Base-by-base conservation (phyloP, 768 basidiomycete species). In the Symmetrospora coprosmae region DNA sequence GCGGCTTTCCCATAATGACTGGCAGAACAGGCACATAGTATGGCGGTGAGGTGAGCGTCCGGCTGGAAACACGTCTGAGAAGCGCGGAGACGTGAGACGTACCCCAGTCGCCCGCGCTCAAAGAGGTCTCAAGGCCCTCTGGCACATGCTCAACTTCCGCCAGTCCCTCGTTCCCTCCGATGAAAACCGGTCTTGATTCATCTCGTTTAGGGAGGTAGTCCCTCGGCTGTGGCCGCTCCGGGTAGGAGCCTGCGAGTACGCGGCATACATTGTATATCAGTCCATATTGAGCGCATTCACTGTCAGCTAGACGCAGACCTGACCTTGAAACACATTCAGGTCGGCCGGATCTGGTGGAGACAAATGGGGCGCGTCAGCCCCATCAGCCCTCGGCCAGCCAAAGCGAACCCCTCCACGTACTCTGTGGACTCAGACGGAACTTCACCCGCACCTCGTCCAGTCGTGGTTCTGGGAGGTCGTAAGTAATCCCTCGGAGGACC, bases 81-180 rank as follows among this genome's bases (percentile, higher is more conserved):
- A n/a, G n/a, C n/a, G n/a, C n/a, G n/a, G n/a, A n/a, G n/a, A n/a
- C 1, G 30, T 23, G 8, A 35, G 25, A 16, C 60, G 33, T 27
- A 65, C 66, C 66, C 45, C 61, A 30, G 30, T 67, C 64, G 0
- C 67, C 65, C 4, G 60, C 27, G 34, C 65, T 59, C 23, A 68
- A 47, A 27, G 37, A 35, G 17, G 19, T 47, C 47, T 66, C 65
- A 1, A 64, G 61, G 30, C 64, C 62, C 27, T 63, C 62, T 30
- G 52, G 16, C 41, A 67, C 58, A 0, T 64, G 64, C 38, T 67
- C 66, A 1, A 69, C 64, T 0, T 64, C 64, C 9, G 61, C 68
- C 14, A 66, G 61, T 9, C 66, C 68, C 47, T 69, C 68, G 50
- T 66, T 69, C 16, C 68, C 68, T 50, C 65, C 64, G 30, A 66